phyloP scores from a whole-genome alignment of 768 basidiomycete species.

The Rhodotorula taiwanensis region DNA sequence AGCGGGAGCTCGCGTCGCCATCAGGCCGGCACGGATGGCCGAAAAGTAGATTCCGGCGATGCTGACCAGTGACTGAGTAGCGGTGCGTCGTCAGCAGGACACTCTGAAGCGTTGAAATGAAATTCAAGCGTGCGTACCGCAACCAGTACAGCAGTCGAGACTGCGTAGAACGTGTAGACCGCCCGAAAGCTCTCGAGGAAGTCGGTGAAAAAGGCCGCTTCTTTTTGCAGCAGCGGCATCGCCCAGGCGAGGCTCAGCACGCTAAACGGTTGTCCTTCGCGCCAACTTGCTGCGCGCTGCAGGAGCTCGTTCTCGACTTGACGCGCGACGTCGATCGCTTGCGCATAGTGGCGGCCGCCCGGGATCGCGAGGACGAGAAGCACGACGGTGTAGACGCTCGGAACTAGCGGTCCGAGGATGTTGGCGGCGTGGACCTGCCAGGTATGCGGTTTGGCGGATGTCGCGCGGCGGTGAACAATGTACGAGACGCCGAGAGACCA shows the following conservation, averaged over 20 bases:
- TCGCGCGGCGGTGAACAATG: constrained; percentile 10
- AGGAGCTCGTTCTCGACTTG: background rate
- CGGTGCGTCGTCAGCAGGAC: background rate
- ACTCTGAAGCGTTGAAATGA: background rate
- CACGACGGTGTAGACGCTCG: background rate
- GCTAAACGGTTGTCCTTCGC: background rate
- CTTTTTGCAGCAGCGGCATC: background rate
- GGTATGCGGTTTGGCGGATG: background rate
- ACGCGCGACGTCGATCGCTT: background rate
- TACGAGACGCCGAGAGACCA: constrained; percentile 10
- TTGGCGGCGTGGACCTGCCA: background rate
- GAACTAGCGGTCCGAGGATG: background rate
- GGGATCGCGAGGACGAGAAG: constrained; percentile 14
- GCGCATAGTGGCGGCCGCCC: constrained; percentile 2
- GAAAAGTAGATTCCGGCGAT: constrained; percentile 12
- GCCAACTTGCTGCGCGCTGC: background rate
- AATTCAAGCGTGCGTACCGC: background rate
- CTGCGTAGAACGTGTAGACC: constrained; percentile 6
- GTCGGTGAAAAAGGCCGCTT: background rate
- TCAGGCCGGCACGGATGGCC: background rate
- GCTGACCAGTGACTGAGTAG: background rate
- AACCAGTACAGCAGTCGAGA: constrained; percentile 3
- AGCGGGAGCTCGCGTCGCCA: background rate
- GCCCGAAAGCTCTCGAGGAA: background rate
- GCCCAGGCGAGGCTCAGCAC: background rate